phyloP scores from a whole-genome alignment of 768 basidiomycete species.

The Suillus fuscotomentosus region DNA sequence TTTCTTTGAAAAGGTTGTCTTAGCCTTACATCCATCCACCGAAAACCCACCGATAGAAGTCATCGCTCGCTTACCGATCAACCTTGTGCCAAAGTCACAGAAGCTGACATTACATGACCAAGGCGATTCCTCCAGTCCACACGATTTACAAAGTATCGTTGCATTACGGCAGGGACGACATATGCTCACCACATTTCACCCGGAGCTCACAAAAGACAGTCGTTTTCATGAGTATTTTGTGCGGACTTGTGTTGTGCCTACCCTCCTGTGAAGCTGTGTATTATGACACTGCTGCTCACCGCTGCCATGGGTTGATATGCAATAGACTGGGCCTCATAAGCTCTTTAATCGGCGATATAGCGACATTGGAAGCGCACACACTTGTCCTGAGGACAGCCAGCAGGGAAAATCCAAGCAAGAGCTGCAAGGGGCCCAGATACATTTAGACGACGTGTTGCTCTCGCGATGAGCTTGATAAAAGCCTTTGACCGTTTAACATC shows the following conservation, averaged over 20 bases:
- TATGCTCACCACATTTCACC: constrained; percentile 91
- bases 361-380: background rate
- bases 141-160: constrained; percentile 69
- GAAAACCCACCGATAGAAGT: constrained; percentile 62
- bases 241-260: constrained; percentile 60
- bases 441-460: background rate
- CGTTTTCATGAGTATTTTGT: constrained; percentile 94
- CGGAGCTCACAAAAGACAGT: constrained; percentile 83
- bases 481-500: too few relatives aligned
- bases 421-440: background rate
- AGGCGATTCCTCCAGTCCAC: constrained; percentile 43
- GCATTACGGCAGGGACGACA: constrained; percentile 83
- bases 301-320: background rate
- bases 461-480: too few relatives aligned
- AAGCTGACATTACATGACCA: constrained; percentile 37
- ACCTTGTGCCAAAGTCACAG: constrained; percentile 43
- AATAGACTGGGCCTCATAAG: background rate
- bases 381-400: background rate
- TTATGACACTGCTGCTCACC: background rate
- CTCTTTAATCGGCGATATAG: background rate
- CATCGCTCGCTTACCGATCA: constrained; percentile 64
- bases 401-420: background rate
- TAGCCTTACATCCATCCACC: constrained; percentile 44
- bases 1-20: constrained; percentile 53
- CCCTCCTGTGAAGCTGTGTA: constrained; percentile 11